These are phyloP conservation scores for Globisporangium rhizosaccharum DNA, from an alignment of 352 stramenopile species.

Conservation along the genomic window DNA sequence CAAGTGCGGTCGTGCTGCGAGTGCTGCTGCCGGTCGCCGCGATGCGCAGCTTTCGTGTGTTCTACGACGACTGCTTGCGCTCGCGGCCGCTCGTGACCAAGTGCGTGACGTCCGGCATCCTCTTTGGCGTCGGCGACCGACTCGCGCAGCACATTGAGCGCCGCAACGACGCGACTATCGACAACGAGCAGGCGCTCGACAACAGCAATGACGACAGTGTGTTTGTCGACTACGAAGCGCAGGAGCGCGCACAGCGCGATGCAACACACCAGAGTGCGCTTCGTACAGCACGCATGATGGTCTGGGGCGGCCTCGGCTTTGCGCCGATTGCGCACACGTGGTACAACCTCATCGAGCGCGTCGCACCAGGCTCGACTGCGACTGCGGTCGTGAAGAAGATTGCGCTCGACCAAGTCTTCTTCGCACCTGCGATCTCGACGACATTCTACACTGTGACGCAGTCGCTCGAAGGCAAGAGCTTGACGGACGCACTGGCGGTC, in stretches of 20 bases:
- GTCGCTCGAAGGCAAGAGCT: conserved; percentile 27
- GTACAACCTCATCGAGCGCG: conserved; percentile 77
- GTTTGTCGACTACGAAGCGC: conserved; percentile 12
- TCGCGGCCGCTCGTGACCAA: conserved; percentile 61
- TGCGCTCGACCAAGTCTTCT: conserved; percentile 34
- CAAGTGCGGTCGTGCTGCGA: no score
- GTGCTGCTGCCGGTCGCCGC: not conserved
- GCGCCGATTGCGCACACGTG: conserved; percentile 88
- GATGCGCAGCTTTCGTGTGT: conserved; percentile 38
- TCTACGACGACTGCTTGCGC: conserved; percentile 52
- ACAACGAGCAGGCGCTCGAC: not conserved
- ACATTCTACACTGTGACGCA: conserved; percentile 39
- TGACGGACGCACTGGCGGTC: conserved; percentile 27
- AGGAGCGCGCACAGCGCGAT: not conserved
- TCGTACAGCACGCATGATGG: conserved; percentile 54
- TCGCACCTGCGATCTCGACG: conserved; percentile 32
- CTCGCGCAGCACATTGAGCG: conserved; percentile 48
- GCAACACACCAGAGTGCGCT: not conserved
- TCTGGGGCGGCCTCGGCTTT: conserved; percentile 84
- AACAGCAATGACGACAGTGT: not conserved
- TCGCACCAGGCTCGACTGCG: conserved; percentile 21
- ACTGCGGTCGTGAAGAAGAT: conserved; percentile 36
- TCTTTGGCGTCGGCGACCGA: conserved; percentile 67
- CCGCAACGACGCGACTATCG: conserved; percentile 1
- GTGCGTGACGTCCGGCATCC: conserved; percentile 48